Evolutionary conservation across 1,139 yeast species (phyloP).

Genomic region (Pichia sp.): DNA sequence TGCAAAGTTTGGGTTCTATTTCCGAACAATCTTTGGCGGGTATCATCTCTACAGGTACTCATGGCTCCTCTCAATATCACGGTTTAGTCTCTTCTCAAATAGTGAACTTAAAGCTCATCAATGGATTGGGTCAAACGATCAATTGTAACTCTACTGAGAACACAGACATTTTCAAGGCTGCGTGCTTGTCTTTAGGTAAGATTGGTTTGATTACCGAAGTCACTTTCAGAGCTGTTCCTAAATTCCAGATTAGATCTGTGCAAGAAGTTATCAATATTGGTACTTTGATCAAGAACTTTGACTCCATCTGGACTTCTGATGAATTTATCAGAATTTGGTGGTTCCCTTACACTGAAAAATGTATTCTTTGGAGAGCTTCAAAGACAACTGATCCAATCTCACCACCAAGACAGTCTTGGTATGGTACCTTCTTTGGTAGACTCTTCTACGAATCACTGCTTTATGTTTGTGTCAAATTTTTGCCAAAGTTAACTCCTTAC

Average conservation of each 20-base stretch:
- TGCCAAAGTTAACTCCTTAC: constrained; percentile 71
- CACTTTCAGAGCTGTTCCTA: constrained; percentile 80
- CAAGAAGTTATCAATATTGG: constrained; percentile 80
- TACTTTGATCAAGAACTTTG: constrained; percentile 61
- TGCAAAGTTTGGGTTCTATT: constrained; percentile 90
- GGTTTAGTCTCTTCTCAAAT: constrained; percentile 87
- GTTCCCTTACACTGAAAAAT: constrained; percentile 87
- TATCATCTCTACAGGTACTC: constrained; percentile 92
- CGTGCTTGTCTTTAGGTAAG: constrained; percentile 80
- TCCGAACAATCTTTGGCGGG: constrained; percentile 95
- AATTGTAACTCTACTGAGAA: constrained; percentile 64
- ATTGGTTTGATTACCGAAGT: constrained; percentile 85
- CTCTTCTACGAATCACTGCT: constrained; percentile 70
- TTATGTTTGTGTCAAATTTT: constrained; percentile 69
- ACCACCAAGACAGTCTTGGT: constrained; percentile 73
- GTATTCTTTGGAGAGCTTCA: constrained; percentile 86
- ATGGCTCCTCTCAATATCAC: constrained; percentile 90
- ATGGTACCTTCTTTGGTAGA: constrained; percentile 75
- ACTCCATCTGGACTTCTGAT: constrained; percentile 75
- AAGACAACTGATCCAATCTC: constrained; percentile 59
- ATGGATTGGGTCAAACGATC: constrained; percentile 65
- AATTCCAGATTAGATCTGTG: constrained; percentile 70
- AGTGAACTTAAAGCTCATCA: constrained; percentile 65
- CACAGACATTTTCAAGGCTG: constrained; percentile 74
- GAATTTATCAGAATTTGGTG: constrained; percentile 95